Conservation (phyloP, 1,284 basidiomycete species). For the Fomitopsis schrenkii region DNA sequence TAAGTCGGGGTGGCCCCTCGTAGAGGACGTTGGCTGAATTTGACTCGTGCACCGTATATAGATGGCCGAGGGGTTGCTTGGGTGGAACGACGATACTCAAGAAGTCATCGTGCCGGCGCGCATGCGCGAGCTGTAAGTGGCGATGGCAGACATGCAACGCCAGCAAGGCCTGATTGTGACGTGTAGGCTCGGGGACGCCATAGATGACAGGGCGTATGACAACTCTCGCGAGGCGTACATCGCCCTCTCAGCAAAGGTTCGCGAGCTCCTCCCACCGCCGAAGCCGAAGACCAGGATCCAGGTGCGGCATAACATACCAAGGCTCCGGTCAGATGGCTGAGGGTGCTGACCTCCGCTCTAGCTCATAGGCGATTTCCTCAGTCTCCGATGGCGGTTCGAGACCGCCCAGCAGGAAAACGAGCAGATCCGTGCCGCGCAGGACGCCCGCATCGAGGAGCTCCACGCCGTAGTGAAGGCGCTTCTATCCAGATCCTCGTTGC, state of each 20-base stretch:
- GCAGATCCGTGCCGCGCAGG: not conserved
- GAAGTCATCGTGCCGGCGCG: too few species aligned
- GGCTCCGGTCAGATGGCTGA: not conserved
- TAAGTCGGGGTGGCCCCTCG: not conserved
- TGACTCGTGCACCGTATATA: not conserved
- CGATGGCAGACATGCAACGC: too few species aligned
- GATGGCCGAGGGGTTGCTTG: not conserved
- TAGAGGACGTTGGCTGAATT: too few species aligned
- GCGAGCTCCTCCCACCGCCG: not conserved
- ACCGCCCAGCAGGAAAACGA: not conserved
- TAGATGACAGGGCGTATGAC: not conserved
- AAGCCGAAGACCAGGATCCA: not conserved
- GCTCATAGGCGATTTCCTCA: not conserved
- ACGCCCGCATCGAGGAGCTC: not conserved
- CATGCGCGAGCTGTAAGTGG: too few species aligned
- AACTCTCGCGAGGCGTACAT: not conserved
- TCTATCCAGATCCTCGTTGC: not conserved
- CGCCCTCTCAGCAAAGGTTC: not conserved
- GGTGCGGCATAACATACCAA: not conserved
- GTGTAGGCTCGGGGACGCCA: not conserved
- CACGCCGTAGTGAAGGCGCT: not conserved
- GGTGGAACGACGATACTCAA: not conserved
- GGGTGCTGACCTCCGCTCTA: not conserved
- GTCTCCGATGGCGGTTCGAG: not conserved
- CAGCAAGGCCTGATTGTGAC: too few species aligned